A percentile compares a stretch with the other conserved stretches of the same genome.
phyloP scores from a whole-genome alignment of 208 protist species.

The Trypanosomatidae sp. region DNA sequence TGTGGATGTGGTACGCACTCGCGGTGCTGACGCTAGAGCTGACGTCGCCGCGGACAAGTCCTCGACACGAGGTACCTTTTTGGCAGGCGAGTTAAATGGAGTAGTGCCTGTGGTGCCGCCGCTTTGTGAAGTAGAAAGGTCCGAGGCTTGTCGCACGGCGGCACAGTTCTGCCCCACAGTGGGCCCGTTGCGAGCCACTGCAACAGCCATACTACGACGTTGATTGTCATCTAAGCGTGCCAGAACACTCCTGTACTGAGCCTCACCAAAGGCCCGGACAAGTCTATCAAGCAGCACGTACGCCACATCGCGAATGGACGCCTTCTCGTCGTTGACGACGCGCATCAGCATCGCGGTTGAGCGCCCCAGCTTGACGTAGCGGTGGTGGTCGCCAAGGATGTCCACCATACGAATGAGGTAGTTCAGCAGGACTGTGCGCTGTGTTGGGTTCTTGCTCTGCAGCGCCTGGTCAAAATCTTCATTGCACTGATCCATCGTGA shows the following conservation, averaged over 20 bases:
- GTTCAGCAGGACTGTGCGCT: slow-evolving; percentile 61
- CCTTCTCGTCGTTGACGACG: slow-evolving; percentile 85
- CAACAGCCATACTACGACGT: slow-evolving; percentile 40
- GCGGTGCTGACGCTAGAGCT: background rate
- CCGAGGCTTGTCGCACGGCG: slow-evolving; percentile 1
- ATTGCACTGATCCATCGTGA: slow-evolving; percentile 81
- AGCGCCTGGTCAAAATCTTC: slow-evolving; percentile 78
- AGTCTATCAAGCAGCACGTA: slow-evolving; percentile 65
- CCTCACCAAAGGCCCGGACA: slow-evolving; percentile 55
- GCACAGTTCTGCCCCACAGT: slow-evolving; percentile 13
- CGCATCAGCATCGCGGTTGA: slow-evolving; percentile 54
- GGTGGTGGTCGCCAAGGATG: slow-evolving; percentile 35
- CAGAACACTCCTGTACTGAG: slow-evolving; percentile 47
- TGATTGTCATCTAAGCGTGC: slow-evolving; percentile 77
- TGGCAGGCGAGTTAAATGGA: slow-evolving; percentile 60
- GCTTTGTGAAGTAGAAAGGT: slow-evolving; percentile 9
- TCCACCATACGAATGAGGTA: slow-evolving; percentile 71
- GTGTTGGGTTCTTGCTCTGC: slow-evolving; percentile 81
- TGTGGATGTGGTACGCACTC: slow-evolving; percentile 6
- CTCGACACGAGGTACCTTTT: slow-evolving; percentile 57
- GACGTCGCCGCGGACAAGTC: slow-evolving; percentile 9
- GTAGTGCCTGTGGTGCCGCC: slow-evolving; percentile 13
- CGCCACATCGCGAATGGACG: slow-evolving; percentile 63
- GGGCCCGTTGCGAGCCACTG: slow-evolving; percentile 19
- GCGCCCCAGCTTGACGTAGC: slow-evolving; percentile 44